Conservation (phyloP, 495 filamentous ascomycete genomes). For the Penicillium paradoxum region DNA sequence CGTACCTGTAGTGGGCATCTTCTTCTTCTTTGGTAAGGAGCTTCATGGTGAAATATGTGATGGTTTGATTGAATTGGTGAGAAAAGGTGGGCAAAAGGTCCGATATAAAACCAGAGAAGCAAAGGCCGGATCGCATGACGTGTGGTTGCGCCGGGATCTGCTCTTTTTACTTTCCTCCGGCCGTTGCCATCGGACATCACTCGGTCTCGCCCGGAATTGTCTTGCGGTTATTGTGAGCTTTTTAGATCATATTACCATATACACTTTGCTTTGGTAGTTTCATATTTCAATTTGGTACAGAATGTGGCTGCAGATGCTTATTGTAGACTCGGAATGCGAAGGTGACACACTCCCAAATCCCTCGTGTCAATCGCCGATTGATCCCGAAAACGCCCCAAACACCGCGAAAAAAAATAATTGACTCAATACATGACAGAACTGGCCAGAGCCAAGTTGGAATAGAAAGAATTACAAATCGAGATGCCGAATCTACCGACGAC, state of each 20-base stretch:
- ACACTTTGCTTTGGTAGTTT: background rate
- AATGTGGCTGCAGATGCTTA: constrained; percentile 4
- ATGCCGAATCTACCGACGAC: constrained; percentile 19
- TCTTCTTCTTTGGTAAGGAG: constrained; percentile 92
- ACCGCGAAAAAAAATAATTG: constrained; percentile 5
- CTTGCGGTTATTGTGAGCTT: background rate
- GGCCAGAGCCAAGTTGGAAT: background rate
- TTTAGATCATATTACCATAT: background rate
- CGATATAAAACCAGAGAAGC: constrained; percentile 17
- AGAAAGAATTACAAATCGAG: constrained; percentile 1
- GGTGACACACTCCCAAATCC: background rate
- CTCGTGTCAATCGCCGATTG: constrained; percentile 5
- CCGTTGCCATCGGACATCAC: constrained; percentile 13
- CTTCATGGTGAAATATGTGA: constrained; percentile 63
- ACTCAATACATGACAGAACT: constrained; percentile 7
- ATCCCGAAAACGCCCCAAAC: constrained; percentile 12
- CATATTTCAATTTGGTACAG: background rate
- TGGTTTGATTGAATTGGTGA: background rate
- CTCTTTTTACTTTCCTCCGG: background rate
- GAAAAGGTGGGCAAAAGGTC: background rate
- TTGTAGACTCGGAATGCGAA: constrained; percentile 3
- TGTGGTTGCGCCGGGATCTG: constrained; percentile 24
- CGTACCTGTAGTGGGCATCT: constrained; percentile 56
- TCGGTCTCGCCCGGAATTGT: constrained; percentile 17
- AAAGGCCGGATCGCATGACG: constrained; percentile 32